These are phyloP conservation scores for Salix arbutifolia DNA, from an alignment of 345 rosid genomes.

Conservation along the genomic window DNA sequence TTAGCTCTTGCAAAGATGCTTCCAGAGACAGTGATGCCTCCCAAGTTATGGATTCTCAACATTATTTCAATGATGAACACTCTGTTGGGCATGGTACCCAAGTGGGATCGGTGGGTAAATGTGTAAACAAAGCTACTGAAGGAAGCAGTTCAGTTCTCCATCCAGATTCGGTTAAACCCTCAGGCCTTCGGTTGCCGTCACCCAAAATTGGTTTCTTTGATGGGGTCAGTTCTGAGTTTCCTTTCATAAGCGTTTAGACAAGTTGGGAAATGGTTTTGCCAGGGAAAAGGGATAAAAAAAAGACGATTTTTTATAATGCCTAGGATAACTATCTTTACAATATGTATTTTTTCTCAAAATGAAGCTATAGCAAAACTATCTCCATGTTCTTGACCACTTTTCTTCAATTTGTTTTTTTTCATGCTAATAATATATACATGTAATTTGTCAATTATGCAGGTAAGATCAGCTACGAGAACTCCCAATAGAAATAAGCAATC, in stretches of 20 bases:
- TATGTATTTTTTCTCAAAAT: not conserved
- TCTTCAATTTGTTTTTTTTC: constrained; percentile 6
- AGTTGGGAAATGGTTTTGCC: constrained; percentile 3
- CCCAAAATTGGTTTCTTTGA: constrained; percentile 97
- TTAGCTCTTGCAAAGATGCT: constrained; percentile 27
- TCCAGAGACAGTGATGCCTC: constrained; percentile 17
- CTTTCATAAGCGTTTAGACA: constrained; percentile 9
- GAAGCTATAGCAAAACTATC: not conserved
- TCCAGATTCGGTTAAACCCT: constrained; percentile 48
- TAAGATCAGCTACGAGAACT: constrained; percentile 39
- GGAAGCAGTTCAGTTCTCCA: constrained; percentile 29
- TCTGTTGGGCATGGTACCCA: constrained; percentile 32
- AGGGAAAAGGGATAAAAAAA: not conserved
- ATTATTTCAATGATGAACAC: constrained; percentile 25
- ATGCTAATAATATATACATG: constrained; percentile 11
- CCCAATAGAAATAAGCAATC: constrained; percentile 42
- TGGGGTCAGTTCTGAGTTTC: constrained; percentile 57
- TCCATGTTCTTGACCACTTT: not conserved
- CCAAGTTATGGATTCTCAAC: constrained; percentile 30
- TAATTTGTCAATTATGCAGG: constrained; percentile 41
- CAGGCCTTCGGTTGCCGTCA: constrained; percentile 91
- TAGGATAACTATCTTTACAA: not conserved
- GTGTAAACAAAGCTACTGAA: constrained; percentile 32
- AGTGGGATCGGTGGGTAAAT: constrained; percentile 21
- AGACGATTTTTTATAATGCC: not conserved